phyloP scores from a whole-genome alignment of 1,284 basidiomycete species.

The Puccinia coronata region DNA sequence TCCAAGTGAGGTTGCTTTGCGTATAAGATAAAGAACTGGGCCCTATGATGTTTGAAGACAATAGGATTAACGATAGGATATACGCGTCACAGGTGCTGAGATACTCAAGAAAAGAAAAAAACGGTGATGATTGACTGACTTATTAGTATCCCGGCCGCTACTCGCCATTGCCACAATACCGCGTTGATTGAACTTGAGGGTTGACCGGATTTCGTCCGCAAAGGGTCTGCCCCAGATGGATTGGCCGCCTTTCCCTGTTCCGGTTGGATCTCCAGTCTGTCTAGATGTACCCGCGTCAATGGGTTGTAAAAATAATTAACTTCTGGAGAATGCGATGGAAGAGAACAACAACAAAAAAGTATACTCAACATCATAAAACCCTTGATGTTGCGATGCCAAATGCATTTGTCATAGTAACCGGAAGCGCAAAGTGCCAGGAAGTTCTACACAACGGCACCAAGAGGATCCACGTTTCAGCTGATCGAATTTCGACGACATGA shows the following conservation, averaged over 20 bases:
- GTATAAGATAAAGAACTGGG: slow-evolving; percentile 89
- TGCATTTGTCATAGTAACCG: slow-evolving; percentile 78
- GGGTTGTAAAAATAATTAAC: slow-evolving; percentile 12
- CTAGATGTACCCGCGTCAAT: not conserved
- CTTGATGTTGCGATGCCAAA: slow-evolving; percentile 72
- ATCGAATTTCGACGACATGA: not conserved
- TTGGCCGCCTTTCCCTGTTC: slow-evolving; percentile 69
- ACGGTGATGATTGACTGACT: slow-evolving; percentile 62
- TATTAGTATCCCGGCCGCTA: slow-evolving; percentile 87
- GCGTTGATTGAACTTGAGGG: slow-evolving; percentile 90
- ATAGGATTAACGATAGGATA: slow-evolving; percentile 21
- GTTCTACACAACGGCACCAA: slow-evolving; percentile 66
- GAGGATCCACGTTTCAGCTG: slow-evolving; percentile 2
- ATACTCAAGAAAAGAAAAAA: not conserved
- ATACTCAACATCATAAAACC: slow-evolving; percentile 13
- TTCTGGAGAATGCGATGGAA: slow-evolving; percentile 17
- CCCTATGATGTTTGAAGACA: slow-evolving; percentile 48
- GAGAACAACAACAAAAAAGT: not conserved
- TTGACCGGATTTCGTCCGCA: slow-evolving; percentile 83
- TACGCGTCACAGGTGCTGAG: slow-evolving; percentile 47
- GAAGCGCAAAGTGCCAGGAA: slow-evolving; percentile 91
- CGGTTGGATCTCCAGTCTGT: slow-evolving; percentile 59
- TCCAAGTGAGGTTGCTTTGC: slow-evolving; percentile 87
- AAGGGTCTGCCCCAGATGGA: slow-evolving; percentile 79
- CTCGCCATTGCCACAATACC: slow-evolving; percentile 98